Evolutionary conservation across 306 rosid species (phyloP), one percentile per base, ranked within the genome.

Genomic region (Carpinus viminea): DNA sequence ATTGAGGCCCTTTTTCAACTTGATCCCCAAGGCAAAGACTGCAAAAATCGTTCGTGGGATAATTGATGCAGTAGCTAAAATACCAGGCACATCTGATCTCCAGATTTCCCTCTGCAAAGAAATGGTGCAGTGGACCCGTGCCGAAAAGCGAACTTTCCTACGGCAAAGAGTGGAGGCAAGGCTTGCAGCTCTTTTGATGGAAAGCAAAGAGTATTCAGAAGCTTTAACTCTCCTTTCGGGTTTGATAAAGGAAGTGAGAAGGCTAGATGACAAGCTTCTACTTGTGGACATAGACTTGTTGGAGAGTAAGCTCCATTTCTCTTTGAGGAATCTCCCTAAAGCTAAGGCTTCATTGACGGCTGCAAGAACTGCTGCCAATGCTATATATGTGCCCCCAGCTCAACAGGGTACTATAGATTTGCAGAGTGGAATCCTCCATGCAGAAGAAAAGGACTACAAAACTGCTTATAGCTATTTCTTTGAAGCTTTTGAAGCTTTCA

Each of bases 361-460:
- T 16, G 98, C 98, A 62, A 88, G 97, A 86, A 94, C 98, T 50
- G 98, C 97, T 59, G 98, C 97, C 56, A 94, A 94, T 81, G 96
- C 97, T 9, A 92, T 94, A 76, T 94, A 94, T 70, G 98, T 92
- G 47, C 98, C 98, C 53, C 96, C 97, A n/a, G 98, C 96, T 59
- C 97, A 94, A 73, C 98, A 94, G 84, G 98, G 98, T 50, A 90
- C 92, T 55, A 92, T 92, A 17, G 97, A 94, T 86, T 70, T 94
- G 85, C 97, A 92, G 91, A 92, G 97, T 76, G 98, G 98, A 68
- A 94, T 94, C 77, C 97, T 92, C 74, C 98, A 92, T 47, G 98
- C 98, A 0, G 98, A 94, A 83, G 98, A 92, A 78, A 94, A 92
- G 83, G 98, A 94, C 79, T 92, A 92, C 56, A 94, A 94, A 82